Percentiles rank a stretch among this genome's conserved stretches.
Evolutionary conservation across 2,329 filamentous ascomycete species (phyloP).

Genomic region (Diaporthe aspalathi): DNA sequence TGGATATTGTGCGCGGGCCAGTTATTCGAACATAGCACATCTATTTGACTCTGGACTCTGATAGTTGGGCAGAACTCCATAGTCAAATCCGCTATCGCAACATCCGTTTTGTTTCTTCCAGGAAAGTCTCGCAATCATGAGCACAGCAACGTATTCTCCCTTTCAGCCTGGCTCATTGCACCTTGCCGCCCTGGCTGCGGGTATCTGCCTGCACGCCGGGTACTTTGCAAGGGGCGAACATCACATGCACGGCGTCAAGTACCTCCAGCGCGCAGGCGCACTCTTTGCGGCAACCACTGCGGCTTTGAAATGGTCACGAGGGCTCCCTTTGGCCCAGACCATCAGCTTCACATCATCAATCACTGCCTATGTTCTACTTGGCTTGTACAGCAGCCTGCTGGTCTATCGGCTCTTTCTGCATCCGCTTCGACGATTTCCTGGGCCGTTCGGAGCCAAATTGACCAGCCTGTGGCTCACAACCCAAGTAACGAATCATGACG

Average conservation of each 20-base stretch:
- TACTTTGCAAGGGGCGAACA: background rate
- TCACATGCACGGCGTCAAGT: background rate
- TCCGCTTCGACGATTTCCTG: conserved; percentile 35
- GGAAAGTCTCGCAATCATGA: background rate
- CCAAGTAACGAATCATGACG: conserved; percentile 25
- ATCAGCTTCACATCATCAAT: background rate
- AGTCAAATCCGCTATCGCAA: background rate
- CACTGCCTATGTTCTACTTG: conserved; percentile 45
- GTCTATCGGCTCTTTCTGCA: conserved; percentile 38
- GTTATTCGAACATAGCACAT: background rate
- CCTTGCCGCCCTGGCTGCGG: background rate
- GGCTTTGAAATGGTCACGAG: background rate
- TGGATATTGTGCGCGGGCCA: too few species aligned
- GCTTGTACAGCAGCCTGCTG: conserved; percentile 54
- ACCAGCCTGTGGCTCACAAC: conserved; percentile 37
- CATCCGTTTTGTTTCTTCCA: background rate
- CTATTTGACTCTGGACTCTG: background rate
- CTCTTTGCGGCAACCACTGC: background rate
- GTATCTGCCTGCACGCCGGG: background rate
- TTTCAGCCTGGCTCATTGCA: background rate
- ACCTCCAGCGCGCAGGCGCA: background rate
- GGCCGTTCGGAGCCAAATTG: conserved; percentile 35
- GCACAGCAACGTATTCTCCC: background rate
- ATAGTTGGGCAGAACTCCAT: background rate
- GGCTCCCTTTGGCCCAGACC: background rate